Percentiles rank a stretch among this genome's conserved stretches.
phyloP scores from a whole-genome alignment of 2,329 filamentous ascomycete species.

The Ilyonectria robusta region DNA sequence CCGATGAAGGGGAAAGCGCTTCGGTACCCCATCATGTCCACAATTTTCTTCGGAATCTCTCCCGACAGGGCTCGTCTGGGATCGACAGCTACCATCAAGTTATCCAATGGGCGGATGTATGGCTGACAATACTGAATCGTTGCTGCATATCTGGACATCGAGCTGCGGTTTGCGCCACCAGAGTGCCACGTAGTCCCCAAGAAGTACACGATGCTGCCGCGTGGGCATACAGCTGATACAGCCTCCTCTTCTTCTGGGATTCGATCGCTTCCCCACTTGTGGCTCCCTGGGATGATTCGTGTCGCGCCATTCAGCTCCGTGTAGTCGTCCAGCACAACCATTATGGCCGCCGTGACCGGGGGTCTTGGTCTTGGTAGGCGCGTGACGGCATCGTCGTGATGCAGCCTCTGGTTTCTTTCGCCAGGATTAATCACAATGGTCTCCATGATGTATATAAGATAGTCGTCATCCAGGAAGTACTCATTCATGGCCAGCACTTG shows the following conservation, averaged over 20 bases:
- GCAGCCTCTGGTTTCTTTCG: conserved; percentile 26
- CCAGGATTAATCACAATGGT: conserved; percentile 26
- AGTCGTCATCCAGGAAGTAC: conserved; percentile 23
- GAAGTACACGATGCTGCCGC: conserved; percentile 24
- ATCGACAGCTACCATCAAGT: conserved; percentile 25
- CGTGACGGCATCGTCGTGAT: conserved; percentile 23
- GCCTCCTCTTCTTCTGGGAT: conserved; percentile 15
- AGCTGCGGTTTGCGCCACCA: conserved; percentile 18
- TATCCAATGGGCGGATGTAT: conserved; percentile 26
- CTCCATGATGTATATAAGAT: conserved; percentile 26
- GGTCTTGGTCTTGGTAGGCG: conserved; percentile 17
- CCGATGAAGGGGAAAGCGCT: conserved; percentile 24
- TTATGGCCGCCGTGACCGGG: conserved; percentile 18
- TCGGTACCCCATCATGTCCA: conserved; percentile 31
- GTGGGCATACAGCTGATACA: conserved; percentile 14
- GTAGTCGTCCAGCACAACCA: conserved; percentile 27
- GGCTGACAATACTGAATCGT: conserved; percentile 28
- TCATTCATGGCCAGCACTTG: conserved; percentile 24
- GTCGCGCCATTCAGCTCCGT: conserved; percentile 25
- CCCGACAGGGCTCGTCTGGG: conserved; percentile 23
- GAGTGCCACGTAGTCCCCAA: conserved; percentile 27
- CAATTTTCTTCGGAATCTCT: conserved; percentile 23
- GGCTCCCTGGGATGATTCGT: conserved; percentile 21
- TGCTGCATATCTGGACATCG: conserved; percentile 13
- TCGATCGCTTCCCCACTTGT: conserved; percentile 23